Evolutionary conservation across 192 early-diverging fungal genomes (phyloP).

Genomic region (Lunasporangiospora selenospora): DNA sequence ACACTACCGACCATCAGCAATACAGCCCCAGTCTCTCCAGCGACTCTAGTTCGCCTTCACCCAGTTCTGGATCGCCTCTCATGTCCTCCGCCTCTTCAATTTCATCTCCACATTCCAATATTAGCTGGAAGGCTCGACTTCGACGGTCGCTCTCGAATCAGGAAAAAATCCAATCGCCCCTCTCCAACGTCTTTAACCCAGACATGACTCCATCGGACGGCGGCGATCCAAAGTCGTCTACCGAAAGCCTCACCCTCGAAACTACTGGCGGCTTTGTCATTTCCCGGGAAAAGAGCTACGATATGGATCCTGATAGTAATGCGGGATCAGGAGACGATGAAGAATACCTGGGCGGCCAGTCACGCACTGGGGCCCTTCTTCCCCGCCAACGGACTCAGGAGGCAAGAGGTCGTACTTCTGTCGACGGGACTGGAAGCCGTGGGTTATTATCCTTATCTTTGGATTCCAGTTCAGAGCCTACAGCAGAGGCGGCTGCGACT

Average conservation of each 20-base stretch:
- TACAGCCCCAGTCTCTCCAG: constrained; percentile 43
- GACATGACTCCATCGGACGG: constrained; percentile 27
- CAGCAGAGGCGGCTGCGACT: not conserved
- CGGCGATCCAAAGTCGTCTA: constrained; percentile 28
- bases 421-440: constrained; percentile 20
- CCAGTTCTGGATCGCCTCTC: constrained; percentile 39
- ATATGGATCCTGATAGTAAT: constrained; percentile 20
- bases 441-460: too few species aligned
- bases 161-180: constrained; percentile 40
- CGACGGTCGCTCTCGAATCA: constrained; percentile 37
- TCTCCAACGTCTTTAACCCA: constrained; percentile 46
- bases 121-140: constrained; percentile 37
- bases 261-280: constrained; percentile 3
- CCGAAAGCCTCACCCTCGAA: constrained; percentile 5
- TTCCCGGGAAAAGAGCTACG: constrained; percentile 16
- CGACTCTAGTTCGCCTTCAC: constrained; percentile 37
- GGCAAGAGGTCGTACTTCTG: constrained; percentile 11
- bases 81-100: constrained; percentile 34
- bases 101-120: constrained; percentile 35
- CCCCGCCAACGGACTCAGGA: constrained; percentile 1
- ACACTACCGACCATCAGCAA: constrained; percentile 22
- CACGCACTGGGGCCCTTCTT: constrained; percentile 14
- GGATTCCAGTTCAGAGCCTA: not conserved
- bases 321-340: constrained; percentile 33
- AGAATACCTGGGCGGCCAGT: constrained; percentile 31